Evolutionary conservation across 805 yeast species (phyloP).

Genomic region (Candida argentea): DNA sequence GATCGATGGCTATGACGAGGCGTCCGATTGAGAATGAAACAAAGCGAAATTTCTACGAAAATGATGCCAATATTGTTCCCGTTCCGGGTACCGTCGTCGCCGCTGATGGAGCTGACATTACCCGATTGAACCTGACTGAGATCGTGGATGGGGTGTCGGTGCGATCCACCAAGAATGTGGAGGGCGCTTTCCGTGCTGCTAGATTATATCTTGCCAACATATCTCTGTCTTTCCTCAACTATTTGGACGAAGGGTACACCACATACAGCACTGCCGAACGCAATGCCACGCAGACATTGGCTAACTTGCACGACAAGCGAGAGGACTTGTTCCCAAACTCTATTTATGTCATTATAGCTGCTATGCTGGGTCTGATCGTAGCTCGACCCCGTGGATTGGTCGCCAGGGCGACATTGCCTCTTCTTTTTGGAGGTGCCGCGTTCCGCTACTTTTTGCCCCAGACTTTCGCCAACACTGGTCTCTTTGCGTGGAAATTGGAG

Average conservation of each 20-base stretch:
- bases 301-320: slow-evolving; percentile 49
- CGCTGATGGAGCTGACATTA: slow-evolving; percentile 31
- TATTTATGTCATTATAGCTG: slow-evolving; percentile 58
- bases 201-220: slow-evolving; percentile 34
- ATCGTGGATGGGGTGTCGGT: slow-evolving; percentile 48
- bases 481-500: slow-evolving; percentile 53
- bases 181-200: slow-evolving; percentile 34
- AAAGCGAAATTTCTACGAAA: slow-evolving; percentile 39
- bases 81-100: slow-evolving; percentile 42
- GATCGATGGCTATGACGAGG: not conserved
- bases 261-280: slow-evolving; percentile 52
- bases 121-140: slow-evolving; percentile 35
- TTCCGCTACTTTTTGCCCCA: slow-evolving; percentile 64
- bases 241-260: slow-evolving; percentile 37
- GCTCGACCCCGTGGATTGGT: slow-evolving; percentile 58
- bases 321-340: slow-evolving; percentile 69
- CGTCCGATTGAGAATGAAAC: slow-evolving; percentile 6
- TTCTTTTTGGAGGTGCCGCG: slow-evolving; percentile 50
- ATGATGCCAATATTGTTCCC: slow-evolving; percentile 35
- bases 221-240: slow-evolving; percentile 15
- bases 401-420: slow-evolving; percentile 46
- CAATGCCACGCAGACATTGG: slow-evolving; percentile 49
- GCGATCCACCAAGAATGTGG: slow-evolving; percentile 41
- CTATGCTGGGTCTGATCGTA: slow-evolving; percentile 60
- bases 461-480: slow-evolving; percentile 54